phyloP scores from a whole-genome alignment of 2,329 filamentous ascomycete species.

The Blumeria hordei region DNA sequence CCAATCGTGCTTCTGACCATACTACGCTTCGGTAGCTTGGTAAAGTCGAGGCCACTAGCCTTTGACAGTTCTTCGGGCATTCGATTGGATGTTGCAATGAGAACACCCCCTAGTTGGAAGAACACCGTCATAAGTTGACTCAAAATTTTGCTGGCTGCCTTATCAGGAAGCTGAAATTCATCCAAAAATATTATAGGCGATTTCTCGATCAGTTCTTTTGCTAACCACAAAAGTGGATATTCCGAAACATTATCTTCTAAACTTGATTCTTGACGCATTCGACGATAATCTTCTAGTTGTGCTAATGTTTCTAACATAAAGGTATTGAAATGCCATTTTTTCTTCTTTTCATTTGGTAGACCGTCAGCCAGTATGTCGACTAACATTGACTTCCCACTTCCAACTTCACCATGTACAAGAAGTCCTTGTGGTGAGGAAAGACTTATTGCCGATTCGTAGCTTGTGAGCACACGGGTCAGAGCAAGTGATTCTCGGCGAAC shows the following conservation, averaged over 20 bases:
- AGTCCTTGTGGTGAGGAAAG: conserved; percentile 51
- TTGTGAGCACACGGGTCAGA: conserved; percentile 42
- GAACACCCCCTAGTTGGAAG: conserved; percentile 59
- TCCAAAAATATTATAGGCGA: conserved; percentile 60
- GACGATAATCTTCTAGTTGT: conserved; percentile 40
- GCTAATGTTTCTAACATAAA: conserved; percentile 65
- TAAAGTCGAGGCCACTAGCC: conserved; percentile 46
- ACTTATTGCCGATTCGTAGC: conserved; percentile 44
- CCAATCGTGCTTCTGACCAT: conserved; percentile 26
- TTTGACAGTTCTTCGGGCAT: conserved; percentile 65
- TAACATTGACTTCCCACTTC: conserved; percentile 69
- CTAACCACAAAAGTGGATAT: conserved; percentile 49
- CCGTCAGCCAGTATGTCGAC: conserved; percentile 59
- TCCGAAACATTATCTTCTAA: conserved; percentile 18
- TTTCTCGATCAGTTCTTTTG: conserved; percentile 49
- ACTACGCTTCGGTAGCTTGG: conserved; percentile 25
- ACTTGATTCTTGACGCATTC: conserved; percentile 5
- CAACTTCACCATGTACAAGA: conserved; percentile 60
- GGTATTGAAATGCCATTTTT: conserved; percentile 61
- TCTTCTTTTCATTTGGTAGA: conserved; percentile 47
- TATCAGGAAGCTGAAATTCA: conserved; percentile 64
- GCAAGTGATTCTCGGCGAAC: conserved; percentile 32
- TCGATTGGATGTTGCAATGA: conserved; percentile 59
- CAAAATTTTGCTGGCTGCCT: conserved; percentile 54
- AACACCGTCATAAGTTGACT: conserved; percentile 58